A percentile compares a stretch with the other conserved stretches of the same genome.
These are phyloP conservation scores for Murraya paniculata DNA, from an alignment of 345 rosid genomes.

Conservation along the genomic window DNA sequence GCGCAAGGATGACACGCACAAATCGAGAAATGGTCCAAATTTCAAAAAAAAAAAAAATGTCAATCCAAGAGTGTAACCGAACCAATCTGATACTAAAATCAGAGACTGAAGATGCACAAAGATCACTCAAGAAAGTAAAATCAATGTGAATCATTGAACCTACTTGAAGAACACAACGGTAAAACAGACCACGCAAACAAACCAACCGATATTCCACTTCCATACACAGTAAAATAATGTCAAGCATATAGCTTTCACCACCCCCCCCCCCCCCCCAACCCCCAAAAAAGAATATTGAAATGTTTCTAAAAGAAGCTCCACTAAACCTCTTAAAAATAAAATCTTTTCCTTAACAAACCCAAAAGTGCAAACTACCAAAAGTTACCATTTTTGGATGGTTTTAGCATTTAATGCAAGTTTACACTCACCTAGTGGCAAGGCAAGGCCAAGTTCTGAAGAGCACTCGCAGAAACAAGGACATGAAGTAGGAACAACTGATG, in stretches of 20 bases:
- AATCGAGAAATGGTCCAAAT: no score
- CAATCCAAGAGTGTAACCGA: background rate
- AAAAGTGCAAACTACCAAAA: background rate
- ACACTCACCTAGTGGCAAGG: slow-evolving; percentile 31
- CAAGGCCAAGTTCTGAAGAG: slow-evolving; percentile 18
- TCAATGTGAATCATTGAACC: background rate
- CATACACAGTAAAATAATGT: background rate
- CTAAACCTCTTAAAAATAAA: background rate
- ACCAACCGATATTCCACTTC: background rate
- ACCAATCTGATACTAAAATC: background rate
- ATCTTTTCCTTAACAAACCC: background rate
- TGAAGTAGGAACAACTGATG: slow-evolving; percentile 18
- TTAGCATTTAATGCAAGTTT: background rate
- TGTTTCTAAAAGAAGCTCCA: background rate
- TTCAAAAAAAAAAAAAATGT: no score
- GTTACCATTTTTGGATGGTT: background rate
- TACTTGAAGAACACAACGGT: background rate
- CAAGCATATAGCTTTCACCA: background rate
- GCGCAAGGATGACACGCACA: no score
- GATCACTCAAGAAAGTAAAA: background rate
- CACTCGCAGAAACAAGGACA: slow-evolving; percentile 43
- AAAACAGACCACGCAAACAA: background rate
- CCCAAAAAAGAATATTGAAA: no score
- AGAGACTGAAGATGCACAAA: background rate
- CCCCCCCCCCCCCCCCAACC: no score